A percentile compares a stretch with the other conserved stretches of the same genome.
These are phyloP conservation scores for Chlorella sp. DNA, from an alignment of 139 green algal genomes.

Conservation along the genomic window DNA sequence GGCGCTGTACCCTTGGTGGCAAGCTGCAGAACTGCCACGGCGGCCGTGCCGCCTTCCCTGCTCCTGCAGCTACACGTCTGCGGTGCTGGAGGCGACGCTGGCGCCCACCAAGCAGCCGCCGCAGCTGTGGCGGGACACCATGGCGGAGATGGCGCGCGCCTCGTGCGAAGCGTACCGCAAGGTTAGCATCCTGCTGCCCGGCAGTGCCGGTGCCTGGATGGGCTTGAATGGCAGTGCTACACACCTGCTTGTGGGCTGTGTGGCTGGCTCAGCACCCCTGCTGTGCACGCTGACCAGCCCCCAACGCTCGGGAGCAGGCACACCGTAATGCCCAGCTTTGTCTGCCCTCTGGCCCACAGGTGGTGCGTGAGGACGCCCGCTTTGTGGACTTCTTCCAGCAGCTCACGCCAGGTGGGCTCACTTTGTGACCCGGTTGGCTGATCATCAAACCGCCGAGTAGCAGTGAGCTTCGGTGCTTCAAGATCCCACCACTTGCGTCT, in stretches of 20 bases:
- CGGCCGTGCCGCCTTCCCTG: neutral
- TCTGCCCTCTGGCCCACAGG: neutral
- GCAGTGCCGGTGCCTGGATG: too few relatives aligned
- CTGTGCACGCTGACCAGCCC: too few relatives aligned
- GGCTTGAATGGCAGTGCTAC: too few relatives aligned
- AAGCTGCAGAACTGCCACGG: neutral
- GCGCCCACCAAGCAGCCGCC: conserved; percentile 54
- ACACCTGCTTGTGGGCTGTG: too few relatives aligned
- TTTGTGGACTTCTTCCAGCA: conserved; percentile 94
- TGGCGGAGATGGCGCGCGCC: conserved; percentile 75
- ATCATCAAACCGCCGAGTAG: too few relatives aligned
- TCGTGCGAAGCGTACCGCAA: conserved; percentile 76
- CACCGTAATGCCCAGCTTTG: too few relatives aligned
- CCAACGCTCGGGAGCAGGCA: too few relatives aligned
- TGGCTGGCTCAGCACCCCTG: too few relatives aligned
- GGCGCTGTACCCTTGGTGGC: neutral
- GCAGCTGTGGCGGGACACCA: conserved; percentile 72
- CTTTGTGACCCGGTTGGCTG: neutral
- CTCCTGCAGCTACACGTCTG: conserved; percentile 67
- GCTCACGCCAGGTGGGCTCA: conserved; percentile 25
- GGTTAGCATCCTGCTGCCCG: too few relatives aligned
- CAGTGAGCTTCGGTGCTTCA: neutral
- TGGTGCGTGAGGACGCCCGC: conserved; percentile 59
- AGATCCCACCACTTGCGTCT: neutral
- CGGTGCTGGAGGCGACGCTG: conserved; percentile 84